These are phyloP conservation scores for Talaromyces thailandensis DNA, from an alignment of 495 filamentous ascomycete genomes.

Conservation along the genomic window DNA sequence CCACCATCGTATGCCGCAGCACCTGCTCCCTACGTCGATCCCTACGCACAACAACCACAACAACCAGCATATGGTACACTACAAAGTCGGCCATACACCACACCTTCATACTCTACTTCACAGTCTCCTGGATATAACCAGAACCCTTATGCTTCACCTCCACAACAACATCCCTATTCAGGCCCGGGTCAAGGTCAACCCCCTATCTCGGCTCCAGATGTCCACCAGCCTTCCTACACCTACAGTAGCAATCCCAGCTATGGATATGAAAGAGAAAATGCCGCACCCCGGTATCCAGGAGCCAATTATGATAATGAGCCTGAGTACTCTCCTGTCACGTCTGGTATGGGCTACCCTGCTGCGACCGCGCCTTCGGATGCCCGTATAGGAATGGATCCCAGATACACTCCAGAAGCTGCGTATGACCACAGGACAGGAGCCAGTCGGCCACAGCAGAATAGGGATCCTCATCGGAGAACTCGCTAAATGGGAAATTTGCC, in stretches of 20 bases:
- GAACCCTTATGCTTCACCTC: slow-evolving; percentile 7
- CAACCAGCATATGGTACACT: slow-evolving; percentile 27
- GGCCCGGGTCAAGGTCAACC: slow-evolving; percentile 27
- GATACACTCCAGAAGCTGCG: slow-evolving; percentile 33
- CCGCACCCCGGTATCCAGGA: slow-evolving; percentile 39
- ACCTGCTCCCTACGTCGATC: slow-evolving; percentile 15
- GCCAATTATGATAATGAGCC: slow-evolving; percentile 37
- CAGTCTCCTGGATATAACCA: slow-evolving; percentile 2
- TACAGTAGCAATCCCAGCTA: slow-evolving; percentile 28
- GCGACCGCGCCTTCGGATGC: slow-evolving; percentile 34
- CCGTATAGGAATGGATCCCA: slow-evolving; percentile 41
- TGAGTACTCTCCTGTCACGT: slow-evolving; percentile 36
- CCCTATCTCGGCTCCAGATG: slow-evolving; percentile 28
- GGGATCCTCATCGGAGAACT: slow-evolving; percentile 30
- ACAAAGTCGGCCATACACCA: slow-evolving; percentile 26
- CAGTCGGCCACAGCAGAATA: slow-evolving; percentile 30
- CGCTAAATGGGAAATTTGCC: slow-evolving; percentile 20
- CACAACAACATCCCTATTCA: slow-evolving; percentile 23
- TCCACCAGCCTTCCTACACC: slow-evolving; percentile 30
- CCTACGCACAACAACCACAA: slow-evolving; percentile 27
- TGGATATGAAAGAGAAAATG: slow-evolving; percentile 34
- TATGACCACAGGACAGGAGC: slow-evolving; percentile 33
- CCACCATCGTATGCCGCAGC: slow-evolving; percentile 25
- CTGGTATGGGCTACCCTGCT: slow-evolving; percentile 35
- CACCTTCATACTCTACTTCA: slow-evolving; percentile 12